Conservation (phyloP, 352 stramenopile species). For the Phytophthora crassamura region DNA sequence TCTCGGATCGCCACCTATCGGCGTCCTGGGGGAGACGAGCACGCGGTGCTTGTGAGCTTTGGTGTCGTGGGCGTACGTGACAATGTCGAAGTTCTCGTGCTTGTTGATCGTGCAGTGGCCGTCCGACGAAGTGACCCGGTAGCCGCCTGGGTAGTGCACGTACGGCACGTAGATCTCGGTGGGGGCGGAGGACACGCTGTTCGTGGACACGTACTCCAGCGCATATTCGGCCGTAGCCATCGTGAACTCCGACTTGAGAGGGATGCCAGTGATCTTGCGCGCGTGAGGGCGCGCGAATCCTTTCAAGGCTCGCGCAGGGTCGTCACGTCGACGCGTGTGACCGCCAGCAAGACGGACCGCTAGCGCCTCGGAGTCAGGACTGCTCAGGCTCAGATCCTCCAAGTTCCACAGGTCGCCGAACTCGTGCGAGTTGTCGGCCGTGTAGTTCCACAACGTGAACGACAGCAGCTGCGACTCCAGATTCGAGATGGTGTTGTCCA, state of each 20-base stretch:
- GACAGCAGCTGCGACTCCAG: constrained; percentile 70
- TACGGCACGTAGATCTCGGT: constrained; percentile 47
- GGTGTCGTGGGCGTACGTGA: constrained; percentile 44
- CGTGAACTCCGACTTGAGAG: constrained; percentile 59
- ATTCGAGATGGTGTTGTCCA: constrained; percentile 69
- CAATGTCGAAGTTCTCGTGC: constrained; percentile 47
- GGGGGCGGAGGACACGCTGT: constrained; percentile 6
- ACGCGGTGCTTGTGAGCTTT: constrained; percentile 38
- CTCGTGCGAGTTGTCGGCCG: constrained; percentile 69
- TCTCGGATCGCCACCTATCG: constrained; percentile 8
- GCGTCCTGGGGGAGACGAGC: constrained; percentile 26
- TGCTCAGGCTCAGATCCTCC: constrained; percentile 87
- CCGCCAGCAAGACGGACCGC: constrained; percentile 41
- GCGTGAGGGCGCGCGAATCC: constrained; percentile 70
- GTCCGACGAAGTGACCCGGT: constrained; percentile 37
- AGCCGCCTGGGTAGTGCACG: constrained; percentile 37
- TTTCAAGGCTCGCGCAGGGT: constrained; percentile 48
- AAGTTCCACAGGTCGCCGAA: constrained; percentile 85
- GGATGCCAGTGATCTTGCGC: constrained; percentile 67
- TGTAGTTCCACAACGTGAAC: constrained; percentile 92
- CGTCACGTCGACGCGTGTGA: constrained; percentile 39
- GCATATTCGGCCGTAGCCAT: constrained; percentile 50
- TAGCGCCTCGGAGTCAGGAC: constrained; percentile 36
- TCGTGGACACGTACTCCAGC: constrained; percentile 50
- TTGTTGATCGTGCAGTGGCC: constrained; percentile 41